Conservation (phyloP, 2,329 filamentous ascomycete genomes). For the Huntiella moniliformis region DNA sequence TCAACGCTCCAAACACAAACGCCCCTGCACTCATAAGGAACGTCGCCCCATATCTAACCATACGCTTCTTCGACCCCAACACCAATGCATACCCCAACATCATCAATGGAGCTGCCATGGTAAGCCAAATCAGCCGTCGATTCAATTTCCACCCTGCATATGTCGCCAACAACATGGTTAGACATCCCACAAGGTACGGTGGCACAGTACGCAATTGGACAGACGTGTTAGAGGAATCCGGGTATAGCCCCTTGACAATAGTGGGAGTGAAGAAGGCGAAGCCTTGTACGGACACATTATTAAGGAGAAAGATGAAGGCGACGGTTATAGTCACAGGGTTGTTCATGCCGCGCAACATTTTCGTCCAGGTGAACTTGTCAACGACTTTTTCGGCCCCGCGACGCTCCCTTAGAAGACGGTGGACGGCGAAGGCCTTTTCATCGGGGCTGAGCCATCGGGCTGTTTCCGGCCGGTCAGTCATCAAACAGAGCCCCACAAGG, state of each 20-base stretch:
- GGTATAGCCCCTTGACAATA: conserved; percentile 46
- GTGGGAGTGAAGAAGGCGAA: conserved; percentile 48
- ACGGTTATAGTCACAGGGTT: conserved; percentile 37
- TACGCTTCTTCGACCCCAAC: conserved; percentile 27
- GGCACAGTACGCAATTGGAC: conserved; percentile 48
- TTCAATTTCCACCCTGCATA: conserved; percentile 39
- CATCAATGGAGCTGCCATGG: conserved; percentile 34
- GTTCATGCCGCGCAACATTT: conserved; percentile 39
- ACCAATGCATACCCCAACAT: conserved; percentile 49
- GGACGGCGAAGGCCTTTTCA: conserved; percentile 47
- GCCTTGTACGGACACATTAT: conserved; percentile 50
- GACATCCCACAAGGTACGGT: conserved; percentile 42
- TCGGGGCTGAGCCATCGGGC: conserved; percentile 46
- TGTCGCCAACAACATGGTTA: conserved; percentile 39
- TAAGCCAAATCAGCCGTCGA: conserved; percentile 34
- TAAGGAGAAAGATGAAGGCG: conserved; percentile 39
- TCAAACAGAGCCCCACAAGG: conserved; percentile 41
- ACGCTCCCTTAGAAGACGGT: conserved; percentile 48
- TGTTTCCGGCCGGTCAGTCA: conserved; percentile 51
- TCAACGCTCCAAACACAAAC: conserved; percentile 41
- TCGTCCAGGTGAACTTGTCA: conserved; percentile 38
- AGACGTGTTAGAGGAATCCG: conserved; percentile 32
- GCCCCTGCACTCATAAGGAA: conserved; percentile 43
- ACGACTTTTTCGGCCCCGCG: conserved; percentile 40
- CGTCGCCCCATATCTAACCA: conserved; percentile 41